Conservation (phyloP, 129 eudicot species). For the Arctium lappa region DNA sequence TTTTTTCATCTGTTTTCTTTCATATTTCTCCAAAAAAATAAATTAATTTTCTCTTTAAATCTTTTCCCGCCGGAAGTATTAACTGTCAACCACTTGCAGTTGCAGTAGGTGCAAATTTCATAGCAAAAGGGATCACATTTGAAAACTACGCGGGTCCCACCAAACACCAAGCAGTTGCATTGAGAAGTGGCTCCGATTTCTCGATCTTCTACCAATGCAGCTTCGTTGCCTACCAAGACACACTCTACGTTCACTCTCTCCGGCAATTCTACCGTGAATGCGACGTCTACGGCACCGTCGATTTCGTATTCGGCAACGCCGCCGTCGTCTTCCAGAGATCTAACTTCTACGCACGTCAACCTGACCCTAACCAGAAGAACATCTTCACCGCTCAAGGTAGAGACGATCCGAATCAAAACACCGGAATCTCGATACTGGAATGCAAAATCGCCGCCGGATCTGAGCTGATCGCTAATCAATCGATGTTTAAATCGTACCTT, state of each 20-base stretch:
- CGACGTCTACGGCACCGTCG: constrained; percentile 75
- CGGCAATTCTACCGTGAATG: constrained; percentile 80
- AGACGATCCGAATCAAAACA: constrained; percentile 77
- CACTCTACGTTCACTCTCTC: constrained; percentile 73
- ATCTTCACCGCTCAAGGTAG: constrained; percentile 86
- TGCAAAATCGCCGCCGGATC: constrained; percentile 79
- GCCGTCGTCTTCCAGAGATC: constrained; percentile 75
- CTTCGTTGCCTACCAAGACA: constrained; percentile 80
- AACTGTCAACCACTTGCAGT: constrained; percentile 29
- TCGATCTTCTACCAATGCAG: constrained; percentile 78
- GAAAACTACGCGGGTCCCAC: constrained; percentile 82
- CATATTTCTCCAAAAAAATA: too few relatives aligned
- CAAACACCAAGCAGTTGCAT: constrained; percentile 87
- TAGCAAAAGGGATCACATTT: constrained; percentile 70
- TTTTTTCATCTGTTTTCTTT: too few relatives aligned
- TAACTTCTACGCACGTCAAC: constrained; percentile 69
- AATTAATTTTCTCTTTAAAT: too few relatives aligned
- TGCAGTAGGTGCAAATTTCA: constrained; percentile 58
- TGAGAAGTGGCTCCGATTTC: constrained; percentile 65
- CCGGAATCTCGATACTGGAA: constrained; percentile 66
- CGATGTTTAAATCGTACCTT: constrained; percentile 49
- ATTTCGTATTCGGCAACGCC: constrained; percentile 76
- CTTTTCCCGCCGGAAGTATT: too few relatives aligned
- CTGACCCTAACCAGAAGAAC: constrained; percentile 53
- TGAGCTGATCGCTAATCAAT: constrained; percentile 46